These are phyloP conservation scores for Mycena albidolilacea DNA, from an alignment of 768 basidiomycete species.

Conservation along the genomic window DNA sequence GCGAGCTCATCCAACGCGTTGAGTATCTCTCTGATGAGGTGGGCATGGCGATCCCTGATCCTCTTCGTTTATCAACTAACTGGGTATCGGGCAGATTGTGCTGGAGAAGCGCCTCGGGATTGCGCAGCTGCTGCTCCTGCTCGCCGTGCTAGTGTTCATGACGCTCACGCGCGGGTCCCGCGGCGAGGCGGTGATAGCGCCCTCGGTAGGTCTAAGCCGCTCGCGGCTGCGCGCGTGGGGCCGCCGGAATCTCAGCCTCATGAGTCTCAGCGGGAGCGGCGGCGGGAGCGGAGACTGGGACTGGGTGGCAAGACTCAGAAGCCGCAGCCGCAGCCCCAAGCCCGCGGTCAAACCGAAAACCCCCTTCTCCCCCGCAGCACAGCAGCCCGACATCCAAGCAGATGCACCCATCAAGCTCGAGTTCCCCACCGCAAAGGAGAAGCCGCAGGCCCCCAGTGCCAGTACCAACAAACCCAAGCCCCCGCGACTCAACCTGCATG, in stretches of 20 bases:
- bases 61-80: background rate
- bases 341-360: background rate
- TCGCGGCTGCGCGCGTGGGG: conserved; percentile 37
- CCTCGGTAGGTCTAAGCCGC: conserved; percentile 33
- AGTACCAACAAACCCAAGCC: conserved; percentile 31
- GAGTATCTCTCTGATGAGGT: conserved; percentile 89
- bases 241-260: conserved; percentile 36
- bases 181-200: conserved; percentile 46
- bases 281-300: conserved; percentile 39
- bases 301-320: conserved; percentile 36
- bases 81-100: conserved; percentile 66
- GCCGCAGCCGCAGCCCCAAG: conserved; percentile 29
- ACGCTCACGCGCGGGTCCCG: conserved; percentile 84
- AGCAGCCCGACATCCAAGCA: background rate
- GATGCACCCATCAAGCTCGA: conserved; percentile 31
- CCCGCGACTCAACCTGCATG: conserved; percentile 32
- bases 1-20: conserved; percentile 77
- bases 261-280: conserved; percentile 28
- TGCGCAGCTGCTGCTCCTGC: conserved; percentile 86
- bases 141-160: conserved; percentile 90
- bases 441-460: background rate
- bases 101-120: conserved; percentile 93
- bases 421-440: conserved; percentile 27
- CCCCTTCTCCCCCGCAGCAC: no score
- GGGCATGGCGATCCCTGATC: conserved; percentile 18